Evolutionary conservation across 345 rosid species (phyloP), one percentile per base, ranked within the genome.

Genomic region (Leavenworthia alabamica): DNA sequence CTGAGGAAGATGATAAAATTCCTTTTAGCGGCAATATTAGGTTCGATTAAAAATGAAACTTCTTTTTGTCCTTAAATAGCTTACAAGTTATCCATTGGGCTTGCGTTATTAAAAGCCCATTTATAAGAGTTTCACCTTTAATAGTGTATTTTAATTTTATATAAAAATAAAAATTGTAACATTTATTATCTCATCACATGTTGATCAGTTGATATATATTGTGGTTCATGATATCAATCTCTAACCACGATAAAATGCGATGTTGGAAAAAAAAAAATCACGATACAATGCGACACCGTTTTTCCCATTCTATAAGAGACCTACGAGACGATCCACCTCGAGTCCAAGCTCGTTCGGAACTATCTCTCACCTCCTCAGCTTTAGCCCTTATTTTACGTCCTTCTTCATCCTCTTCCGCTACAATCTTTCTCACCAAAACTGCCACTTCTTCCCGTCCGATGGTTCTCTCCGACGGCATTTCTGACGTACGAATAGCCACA

Each of bases 371-470:
- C 26, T 74, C 77, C 26, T 45, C 33, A 16, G 66, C 83, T 13
- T 33, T 72, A 8, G 23, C 50, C 67, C 73, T 77, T 42, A 75
- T 56, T n/a, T 24, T 61, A 20, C 14, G 12, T 13, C 81, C 80
- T 43, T 56, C 75, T 64, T 60, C 60, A 41, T 68, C 80, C 13
- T 45, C 79, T 26, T 64, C 73, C 41, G 11, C 76, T 72, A 80
- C 58, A 10, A 72, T 54, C 39, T 39, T 79, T 43, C 62, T 83
- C 49, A 81, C 79, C 78, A 68, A 8, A 54, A 2, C 27, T 58
- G 73, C 72, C 8, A 81, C 78, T 72, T 73, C 87, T 16, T 66
- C 82, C 26, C 85, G 72, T n/a, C 61, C 42, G 37, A 78, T 47
- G 39, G 73, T 55, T 37, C 4, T 22, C 13, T 42, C 35, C 2